These are phyloP conservation scores for Bothriochloa decipiens DNA, from an alignment of 176 grass and related monocot genomes.

Conservation along the genomic window DNA sequence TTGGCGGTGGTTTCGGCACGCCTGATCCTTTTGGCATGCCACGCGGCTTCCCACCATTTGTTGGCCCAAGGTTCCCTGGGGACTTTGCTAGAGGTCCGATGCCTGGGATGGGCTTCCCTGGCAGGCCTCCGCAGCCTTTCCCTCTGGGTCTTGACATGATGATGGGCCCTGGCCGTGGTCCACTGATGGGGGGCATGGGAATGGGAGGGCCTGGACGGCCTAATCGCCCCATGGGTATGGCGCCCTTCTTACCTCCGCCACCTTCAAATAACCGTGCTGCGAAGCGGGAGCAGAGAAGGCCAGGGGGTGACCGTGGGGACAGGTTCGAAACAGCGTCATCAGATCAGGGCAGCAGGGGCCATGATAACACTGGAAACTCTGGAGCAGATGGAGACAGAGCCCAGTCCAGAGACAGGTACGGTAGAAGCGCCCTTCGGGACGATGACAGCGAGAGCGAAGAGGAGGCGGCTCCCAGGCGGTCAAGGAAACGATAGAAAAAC, in stretches of 20 bases:
- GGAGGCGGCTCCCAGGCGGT: slow-evolving; percentile 78
- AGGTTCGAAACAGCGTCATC: slow-evolving; percentile 61
- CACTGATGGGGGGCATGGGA: slow-evolving; percentile 82
- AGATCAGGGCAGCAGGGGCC: slow-evolving; percentile 71
- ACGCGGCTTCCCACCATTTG: slow-evolving; percentile 79
- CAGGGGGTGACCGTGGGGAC: slow-evolving; percentile 56
- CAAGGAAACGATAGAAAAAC: slow-evolving; percentile 63
- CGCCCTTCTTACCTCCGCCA: slow-evolving; percentile 61
- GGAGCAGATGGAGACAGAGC: slow-evolving; percentile 54
- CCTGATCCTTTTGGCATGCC: slow-evolving; percentile 79
- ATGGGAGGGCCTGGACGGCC: slow-evolving; percentile 68
- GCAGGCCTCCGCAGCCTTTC: slow-evolving; percentile 71
- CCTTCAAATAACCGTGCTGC: slow-evolving; percentile 41
- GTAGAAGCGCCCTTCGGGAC: slow-evolving; percentile 53
- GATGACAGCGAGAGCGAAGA: slow-evolving; percentile 87
- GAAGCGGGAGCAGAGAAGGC: slow-evolving; percentile 71
- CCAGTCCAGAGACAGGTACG: slow-evolving; percentile 56
- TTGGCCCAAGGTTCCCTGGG: slow-evolving; percentile 71
- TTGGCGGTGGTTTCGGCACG: slow-evolving; percentile 65
- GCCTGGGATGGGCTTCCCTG: slow-evolving; percentile 82
- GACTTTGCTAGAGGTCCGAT: slow-evolving; percentile 70
- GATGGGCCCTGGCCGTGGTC: slow-evolving; percentile 76
- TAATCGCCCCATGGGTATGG: slow-evolving; percentile 78
- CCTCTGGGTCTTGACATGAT: slow-evolving; percentile 82
- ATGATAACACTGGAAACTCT: slow-evolving; percentile 48